These are phyloP conservation scores for Neostapfia colusana DNA, from an alignment of 176 grass and related monocot species.

Conservation along the genomic window DNA sequence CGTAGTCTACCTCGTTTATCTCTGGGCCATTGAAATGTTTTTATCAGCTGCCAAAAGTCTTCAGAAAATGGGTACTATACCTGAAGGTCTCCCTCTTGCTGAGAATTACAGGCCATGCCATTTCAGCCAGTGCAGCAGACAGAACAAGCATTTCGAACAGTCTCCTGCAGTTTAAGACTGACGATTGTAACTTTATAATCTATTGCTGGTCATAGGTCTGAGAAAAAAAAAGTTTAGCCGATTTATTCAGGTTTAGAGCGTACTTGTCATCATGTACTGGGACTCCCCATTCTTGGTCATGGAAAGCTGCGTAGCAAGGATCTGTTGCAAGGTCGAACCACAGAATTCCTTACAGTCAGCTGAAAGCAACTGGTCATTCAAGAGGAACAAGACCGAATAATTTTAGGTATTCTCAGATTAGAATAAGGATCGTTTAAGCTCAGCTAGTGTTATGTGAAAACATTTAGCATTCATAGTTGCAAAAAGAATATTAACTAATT, in stretches of 20 bases:
- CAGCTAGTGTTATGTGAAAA: background rate
- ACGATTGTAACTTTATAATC: constrained; percentile 45
- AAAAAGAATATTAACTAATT: background rate
- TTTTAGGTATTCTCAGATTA: constrained; percentile 18
- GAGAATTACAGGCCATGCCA: constrained; percentile 87
- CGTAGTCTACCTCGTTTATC: constrained; percentile 11
- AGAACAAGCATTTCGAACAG: constrained; percentile 91
- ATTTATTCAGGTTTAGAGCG: constrained; percentile 27
- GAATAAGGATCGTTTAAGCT: constrained; percentile 2
- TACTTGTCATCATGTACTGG: constrained; percentile 96
- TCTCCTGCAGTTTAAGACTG: constrained; percentile 62
- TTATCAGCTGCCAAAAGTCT: background rate
- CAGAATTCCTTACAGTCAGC: constrained; percentile 13
- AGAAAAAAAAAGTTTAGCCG: background rate
- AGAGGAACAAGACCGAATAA: constrained; percentile 9
- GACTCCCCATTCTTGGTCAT: constrained; percentile 95
- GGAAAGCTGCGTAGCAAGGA: constrained; percentile 80
- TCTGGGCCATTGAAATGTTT: constrained; percentile 2
- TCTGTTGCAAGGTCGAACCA: constrained; percentile 65
- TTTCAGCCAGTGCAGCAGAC: constrained; percentile 84
- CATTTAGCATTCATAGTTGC: background rate
- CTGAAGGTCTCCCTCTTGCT: constrained; percentile 90
- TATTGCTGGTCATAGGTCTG: constrained; percentile 22
- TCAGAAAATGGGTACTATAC: constrained; percentile 20
- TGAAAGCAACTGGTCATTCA: constrained; percentile 32